Percentiles rank a stretch among this genome's conserved stretches.
Conservation (phyloP, 352 stramenopile genomes). For the Peronospora tabacina region DNA sequence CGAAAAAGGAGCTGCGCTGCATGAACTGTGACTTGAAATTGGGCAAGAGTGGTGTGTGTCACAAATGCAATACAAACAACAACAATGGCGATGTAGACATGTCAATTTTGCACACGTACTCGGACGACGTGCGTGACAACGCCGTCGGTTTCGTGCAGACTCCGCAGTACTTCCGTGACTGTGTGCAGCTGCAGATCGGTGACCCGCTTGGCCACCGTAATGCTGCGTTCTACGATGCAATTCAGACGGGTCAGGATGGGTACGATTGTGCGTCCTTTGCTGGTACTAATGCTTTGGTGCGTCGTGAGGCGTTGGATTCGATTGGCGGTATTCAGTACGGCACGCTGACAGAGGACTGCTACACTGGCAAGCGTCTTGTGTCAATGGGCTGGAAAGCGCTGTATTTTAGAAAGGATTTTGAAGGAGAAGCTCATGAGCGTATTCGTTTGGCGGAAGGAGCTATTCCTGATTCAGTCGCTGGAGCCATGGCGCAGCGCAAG, state of each 20-base stretch:
- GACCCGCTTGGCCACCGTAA: slow-evolving; percentile 79
- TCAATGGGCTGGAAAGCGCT: slow-evolving; percentile 80
- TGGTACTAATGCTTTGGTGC: slow-evolving; percentile 76
- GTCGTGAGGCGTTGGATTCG: slow-evolving; percentile 75
- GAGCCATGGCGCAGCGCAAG: slow-evolving; percentile 66
- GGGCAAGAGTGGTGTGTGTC: slow-evolving; percentile 64
- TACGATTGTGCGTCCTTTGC: slow-evolving; percentile 77
- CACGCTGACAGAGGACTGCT: slow-evolving; percentile 76
- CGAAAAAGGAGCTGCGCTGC: slow-evolving; percentile 69
- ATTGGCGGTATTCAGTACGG: slow-evolving; percentile 83
- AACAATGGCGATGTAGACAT: slow-evolving; percentile 41
- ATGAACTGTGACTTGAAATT: slow-evolving; percentile 68
- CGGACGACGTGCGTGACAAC: slow-evolving; percentile 74
- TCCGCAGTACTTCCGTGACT: slow-evolving; percentile 81
- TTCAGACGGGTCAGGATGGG: slow-evolving; percentile 76
- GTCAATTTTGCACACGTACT: slow-evolving; percentile 65
- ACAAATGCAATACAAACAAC: slow-evolving; percentile 68
- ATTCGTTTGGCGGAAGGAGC: slow-evolving; percentile 71
- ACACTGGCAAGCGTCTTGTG: slow-evolving; percentile 68
- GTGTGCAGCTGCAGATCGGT: slow-evolving; percentile 73
- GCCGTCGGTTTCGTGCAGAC: slow-evolving; percentile 76
- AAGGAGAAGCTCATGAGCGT: slow-evolving; percentile 65
- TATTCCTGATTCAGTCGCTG: slow-evolving; percentile 73
- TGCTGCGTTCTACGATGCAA: slow-evolving; percentile 78
- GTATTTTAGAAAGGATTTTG: slow-evolving; percentile 86